phyloP scores from a whole-genome alignment of 495 filamentous ascomycete species.

The Rostrohypoxylon terebratum region DNA sequence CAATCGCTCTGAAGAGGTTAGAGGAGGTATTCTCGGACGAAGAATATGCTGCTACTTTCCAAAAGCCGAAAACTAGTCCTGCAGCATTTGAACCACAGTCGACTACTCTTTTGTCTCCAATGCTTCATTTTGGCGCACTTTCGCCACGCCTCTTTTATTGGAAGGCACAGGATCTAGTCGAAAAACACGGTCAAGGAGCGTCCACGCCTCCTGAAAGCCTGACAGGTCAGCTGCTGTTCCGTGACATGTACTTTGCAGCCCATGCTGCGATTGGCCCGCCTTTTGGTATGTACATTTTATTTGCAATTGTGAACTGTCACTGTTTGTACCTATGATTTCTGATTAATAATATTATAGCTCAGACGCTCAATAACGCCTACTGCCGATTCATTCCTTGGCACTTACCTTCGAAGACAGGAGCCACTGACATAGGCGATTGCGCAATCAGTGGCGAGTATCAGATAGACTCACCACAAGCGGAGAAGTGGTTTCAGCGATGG shows the following conservation, averaged over 20 bases:
- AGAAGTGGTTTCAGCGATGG: constrained; percentile 74
- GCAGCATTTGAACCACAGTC: constrained; percentile 75
- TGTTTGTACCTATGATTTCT: constrained; percentile 1
- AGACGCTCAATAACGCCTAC: constrained; percentile 68
- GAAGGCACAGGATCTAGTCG: constrained; percentile 68
- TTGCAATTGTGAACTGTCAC: neutral
- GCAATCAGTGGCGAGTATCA: constrained; percentile 63
- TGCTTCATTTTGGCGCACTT: constrained; percentile 76
- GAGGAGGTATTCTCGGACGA: constrained; percentile 65
- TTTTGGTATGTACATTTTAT: constrained; percentile 53
- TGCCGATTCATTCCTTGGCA: constrained; percentile 79
- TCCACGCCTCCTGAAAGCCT: constrained; percentile 69
- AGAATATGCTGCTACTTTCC: constrained; percentile 73
- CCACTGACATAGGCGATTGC: constrained; percentile 47
- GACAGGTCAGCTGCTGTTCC: constrained; percentile 75
- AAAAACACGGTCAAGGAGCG: constrained; percentile 60
- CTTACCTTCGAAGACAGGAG: constrained; percentile 66
- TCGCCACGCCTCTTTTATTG: constrained; percentile 75
- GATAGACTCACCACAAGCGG: constrained; percentile 66
- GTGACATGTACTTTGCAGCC: constrained; percentile 82
- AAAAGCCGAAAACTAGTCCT: constrained; percentile 77
- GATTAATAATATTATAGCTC: constrained; percentile 33
- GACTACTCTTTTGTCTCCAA: constrained; percentile 74
- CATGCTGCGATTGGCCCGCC: constrained; percentile 70
- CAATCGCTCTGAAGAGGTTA: constrained; percentile 64